phyloP scores from a whole-genome alignment of 371 early-diverging fungal species.

The Blakeslea trispora region DNA sequence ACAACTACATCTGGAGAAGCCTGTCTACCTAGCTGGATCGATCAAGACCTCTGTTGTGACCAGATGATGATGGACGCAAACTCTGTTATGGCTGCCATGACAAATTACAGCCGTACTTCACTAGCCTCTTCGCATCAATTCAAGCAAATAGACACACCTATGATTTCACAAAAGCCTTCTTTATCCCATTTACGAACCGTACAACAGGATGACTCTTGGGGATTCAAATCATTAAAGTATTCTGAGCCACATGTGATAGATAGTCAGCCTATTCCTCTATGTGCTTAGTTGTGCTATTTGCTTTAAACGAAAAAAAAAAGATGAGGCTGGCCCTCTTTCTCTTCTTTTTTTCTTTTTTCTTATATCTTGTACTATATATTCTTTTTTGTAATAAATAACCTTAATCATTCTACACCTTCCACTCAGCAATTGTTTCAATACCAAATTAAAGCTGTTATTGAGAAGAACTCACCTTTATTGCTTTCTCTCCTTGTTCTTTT shows the following conservation, averaged over 20 bases:
- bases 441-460: too few species aligned
- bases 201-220: neutral
- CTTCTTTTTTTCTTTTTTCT: too few species aligned
- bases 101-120: conserved; percentile 10
- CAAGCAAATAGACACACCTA: conserved; percentile 7
- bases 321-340: neutral
- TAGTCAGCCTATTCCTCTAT: neutral
- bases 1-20: conserved; percentile 27
- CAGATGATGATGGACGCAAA: conserved; percentile 13
- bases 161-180: conserved; percentile 12
- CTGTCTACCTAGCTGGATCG: conserved; percentile 26
- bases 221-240: conserved; percentile 18
- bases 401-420: too few species aligned
- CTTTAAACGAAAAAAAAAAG: neutral
- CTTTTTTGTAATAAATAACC: too few species aligned
- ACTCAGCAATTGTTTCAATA: too few species aligned
- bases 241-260: conserved; percentile 8
- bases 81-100: conserved; percentile 12
- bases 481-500: too few species aligned
- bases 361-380: too few species aligned
- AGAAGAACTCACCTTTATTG: too few species aligned
- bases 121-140: neutral
- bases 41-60: conserved; percentile 16
- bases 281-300: neutral
- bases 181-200: neutral